phyloP scores from a whole-genome alignment of 2,329 filamentous ascomycete species.

The Drechslerella coelobrocha region DNA sequence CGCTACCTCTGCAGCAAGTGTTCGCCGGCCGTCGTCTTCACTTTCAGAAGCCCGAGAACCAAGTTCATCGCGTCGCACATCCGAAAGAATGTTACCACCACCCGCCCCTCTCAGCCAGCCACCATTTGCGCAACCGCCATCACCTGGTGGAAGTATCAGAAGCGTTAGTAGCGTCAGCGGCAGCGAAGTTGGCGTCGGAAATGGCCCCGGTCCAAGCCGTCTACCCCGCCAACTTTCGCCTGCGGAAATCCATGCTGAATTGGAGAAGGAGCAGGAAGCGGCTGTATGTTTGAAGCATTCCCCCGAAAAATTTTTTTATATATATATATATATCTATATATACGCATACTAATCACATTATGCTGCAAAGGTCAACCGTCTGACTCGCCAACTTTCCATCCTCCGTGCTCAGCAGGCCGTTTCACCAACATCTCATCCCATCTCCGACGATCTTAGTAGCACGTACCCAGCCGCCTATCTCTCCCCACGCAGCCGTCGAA shows the following conservation, averaged over 20 bases:
- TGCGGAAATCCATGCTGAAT: slow-evolving; percentile 83
- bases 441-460: slow-evolving; percentile 43
- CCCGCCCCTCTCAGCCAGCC: slow-evolving; percentile 46
- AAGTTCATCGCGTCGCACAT: slow-evolving; percentile 35
- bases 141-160: slow-evolving; percentile 46
- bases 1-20: slow-evolving; percentile 27
- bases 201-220: slow-evolving; percentile 75
- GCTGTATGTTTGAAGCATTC: slow-evolving; percentile 67
- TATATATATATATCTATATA: neutral
- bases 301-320: neutral
- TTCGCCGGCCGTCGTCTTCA: slow-evolving; percentile 40
- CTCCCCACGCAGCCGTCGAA: slow-evolving; percentile 61
- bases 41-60: slow-evolving; percentile 44
- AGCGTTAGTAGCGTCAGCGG: slow-evolving; percentile 48
- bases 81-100: slow-evolving; percentile 50
- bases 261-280: slow-evolving; percentile 95
- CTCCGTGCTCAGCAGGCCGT: slow-evolving; percentile 76
- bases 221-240: slow-evolving; percentile 88
- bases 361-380: slow-evolving; percentile 76
- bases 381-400: slow-evolving; percentile 84
- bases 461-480: slow-evolving; percentile 47
- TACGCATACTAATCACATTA: neutral
- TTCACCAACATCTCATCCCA: slow-evolving; percentile 67
- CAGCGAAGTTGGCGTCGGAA: slow-evolving; percentile 60
- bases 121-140: slow-evolving; percentile 47